Evolutionary conservation across 1,284 basidiomycete species (phyloP).

Genomic region (Apiotrichum sp.): DNA sequence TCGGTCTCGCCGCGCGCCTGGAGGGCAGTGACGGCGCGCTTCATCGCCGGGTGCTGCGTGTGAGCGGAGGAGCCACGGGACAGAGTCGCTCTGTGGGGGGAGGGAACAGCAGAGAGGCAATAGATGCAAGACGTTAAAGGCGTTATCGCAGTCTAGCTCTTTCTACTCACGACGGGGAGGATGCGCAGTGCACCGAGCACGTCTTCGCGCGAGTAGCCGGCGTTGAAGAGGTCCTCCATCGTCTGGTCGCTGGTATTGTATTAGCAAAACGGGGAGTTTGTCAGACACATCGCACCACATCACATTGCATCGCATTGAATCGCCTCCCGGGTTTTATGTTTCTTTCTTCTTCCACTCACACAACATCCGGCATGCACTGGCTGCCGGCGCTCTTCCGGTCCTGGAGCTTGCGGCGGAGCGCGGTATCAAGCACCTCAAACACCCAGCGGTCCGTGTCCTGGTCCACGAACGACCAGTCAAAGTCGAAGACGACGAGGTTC

Average conservation of each 20-base stretch:
- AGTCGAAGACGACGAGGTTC: constrained; percentile 91
- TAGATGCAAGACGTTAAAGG: too few relatives aligned
- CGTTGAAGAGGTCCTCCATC: constrained; percentile 61
- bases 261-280: background rate
- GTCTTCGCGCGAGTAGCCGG: constrained; percentile 63
- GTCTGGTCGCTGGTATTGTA: constrained; percentile 58
- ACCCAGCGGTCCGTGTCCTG: constrained; percentile 97
- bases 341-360: constrained; percentile 69
- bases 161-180: constrained; percentile 75
- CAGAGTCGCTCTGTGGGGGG: too few relatives aligned
- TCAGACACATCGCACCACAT: background rate
- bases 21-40: constrained; percentile 71
- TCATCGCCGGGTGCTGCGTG: constrained; percentile 88
- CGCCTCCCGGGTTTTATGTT: too few relatives aligned
- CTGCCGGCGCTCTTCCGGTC: constrained; percentile 54
- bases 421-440: constrained; percentile 82
- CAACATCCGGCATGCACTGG: constrained; percentile 87
- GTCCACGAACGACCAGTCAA: constrained; percentile 86
- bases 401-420: constrained; percentile 78
- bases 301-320: too few relatives aligned
- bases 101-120: too few relatives aligned
- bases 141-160: too few relatives aligned
- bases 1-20: constrained; percentile 62
- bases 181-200: constrained; percentile 69
- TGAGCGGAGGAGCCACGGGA: too few relatives aligned